Base-by-base conservation (phyloP, 352 stramenopile genomes). In the Saprolegnia diclina region DNA sequence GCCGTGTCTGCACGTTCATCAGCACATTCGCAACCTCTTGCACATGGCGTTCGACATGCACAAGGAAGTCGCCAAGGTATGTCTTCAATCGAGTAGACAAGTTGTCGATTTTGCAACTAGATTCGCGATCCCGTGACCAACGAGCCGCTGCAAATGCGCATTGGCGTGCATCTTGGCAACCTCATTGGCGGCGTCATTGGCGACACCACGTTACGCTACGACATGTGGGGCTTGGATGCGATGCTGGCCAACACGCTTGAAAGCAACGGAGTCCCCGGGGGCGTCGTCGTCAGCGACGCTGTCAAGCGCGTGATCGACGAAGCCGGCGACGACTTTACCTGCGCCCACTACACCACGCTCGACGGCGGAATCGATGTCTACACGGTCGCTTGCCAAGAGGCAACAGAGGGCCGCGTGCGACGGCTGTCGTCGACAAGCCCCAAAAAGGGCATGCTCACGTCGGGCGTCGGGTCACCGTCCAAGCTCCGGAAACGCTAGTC, bases 171-270 rank as follows among this genome's bases (percentile, higher is more conserved):
- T 70, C 79, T 93, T 29, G 88, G 88, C 62, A 91, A 88, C 66
- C 92, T 95, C 69, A 92, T 94, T 55, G 88, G 86, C 18, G 85
- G 86, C 9, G 85, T 95, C 24, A 95, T 95, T 52, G 88, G 88
- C 35, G 92, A 84, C 2, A 89, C 80, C 6, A 94, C 85, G 22
- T 66, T 95, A 19, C 85, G 86, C 18, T 95, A 94, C 72, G 88
- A 95, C 56, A 95, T 94, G 83, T 95, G 86, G 88, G 86, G 88
- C 0, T 82, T 83, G 0, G 85, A 94, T 44, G 86, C 83, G 1
- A 76, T 94, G 9, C 91, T 82, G 0, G 88, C 85, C 16, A 94
- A 96, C 62, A 82, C 91, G 44, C 74, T 96, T 16, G 88, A 96
- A 71, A 90, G 81, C 14, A 91, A 94, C 59, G 82, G 88, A 38